These are phyloP conservation scores for Bretschneidera sinensis DNA, from an alignment of 345 rosid species.

Conservation along the genomic window DNA sequence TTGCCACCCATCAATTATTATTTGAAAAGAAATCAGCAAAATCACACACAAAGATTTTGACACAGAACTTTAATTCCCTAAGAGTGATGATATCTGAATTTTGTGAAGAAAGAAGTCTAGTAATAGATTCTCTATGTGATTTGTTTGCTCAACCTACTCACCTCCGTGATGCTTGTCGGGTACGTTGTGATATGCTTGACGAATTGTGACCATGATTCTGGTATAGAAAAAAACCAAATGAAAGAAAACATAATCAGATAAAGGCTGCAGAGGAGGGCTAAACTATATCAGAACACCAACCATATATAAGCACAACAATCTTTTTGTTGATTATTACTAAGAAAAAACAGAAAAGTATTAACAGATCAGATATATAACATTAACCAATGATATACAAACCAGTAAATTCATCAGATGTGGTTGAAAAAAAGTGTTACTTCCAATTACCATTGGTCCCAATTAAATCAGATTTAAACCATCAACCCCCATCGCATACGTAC, in stretches of 20 bases:
- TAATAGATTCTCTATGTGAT: no score
- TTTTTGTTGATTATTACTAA: no score
- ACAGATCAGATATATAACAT: background rate
- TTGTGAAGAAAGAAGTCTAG: no score
- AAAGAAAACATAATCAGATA: background rate
- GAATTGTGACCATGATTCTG: slow-evolving; percentile 48
- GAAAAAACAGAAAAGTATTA: background rate
- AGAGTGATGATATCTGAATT: no score
- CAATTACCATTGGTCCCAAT: background rate
- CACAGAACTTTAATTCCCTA: no score
- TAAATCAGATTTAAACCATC: background rate
- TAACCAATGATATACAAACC: background rate
- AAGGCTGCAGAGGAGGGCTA: background rate
- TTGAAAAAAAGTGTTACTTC: background rate
- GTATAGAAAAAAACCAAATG: background rate
- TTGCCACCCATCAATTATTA: background rate
- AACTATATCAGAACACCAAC: background rate
- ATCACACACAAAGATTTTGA: no score
- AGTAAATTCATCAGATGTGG: no score
- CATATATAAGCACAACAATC: background rate
- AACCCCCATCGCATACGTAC: background rate
- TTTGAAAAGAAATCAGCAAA: background rate
- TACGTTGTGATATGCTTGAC: slow-evolving; percentile 44
- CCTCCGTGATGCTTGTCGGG: slow-evolving; percentile 60
- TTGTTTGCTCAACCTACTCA: slow-evolving; percentile 15